These are phyloP conservation scores for Backusella morwellensis DNA, from an alignment of 192 early-diverging fungal genomes.

Conservation along the genomic window DNA sequence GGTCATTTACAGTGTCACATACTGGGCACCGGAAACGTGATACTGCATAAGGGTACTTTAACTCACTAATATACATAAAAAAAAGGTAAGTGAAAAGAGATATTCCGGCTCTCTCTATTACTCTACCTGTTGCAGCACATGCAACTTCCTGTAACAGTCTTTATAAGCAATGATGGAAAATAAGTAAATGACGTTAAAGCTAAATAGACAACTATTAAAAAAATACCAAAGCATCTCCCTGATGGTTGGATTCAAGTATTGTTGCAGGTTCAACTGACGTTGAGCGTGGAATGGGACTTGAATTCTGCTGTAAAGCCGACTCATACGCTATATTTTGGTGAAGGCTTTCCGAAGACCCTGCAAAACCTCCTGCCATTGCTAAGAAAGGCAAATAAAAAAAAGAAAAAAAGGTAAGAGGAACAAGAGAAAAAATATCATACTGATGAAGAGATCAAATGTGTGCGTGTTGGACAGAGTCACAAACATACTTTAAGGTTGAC, in stretches of 20 bases:
- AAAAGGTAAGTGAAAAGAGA: background rate
- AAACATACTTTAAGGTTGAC: background rate
- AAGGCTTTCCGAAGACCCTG: background rate
- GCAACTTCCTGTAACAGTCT: conserved; percentile 56
- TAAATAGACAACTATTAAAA: background rate
- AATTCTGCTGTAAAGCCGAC: background rate
- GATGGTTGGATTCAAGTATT: background rate
- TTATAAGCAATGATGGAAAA: conserved; percentile 5
- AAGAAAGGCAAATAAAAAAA: background rate
- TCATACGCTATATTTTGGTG: background rate
- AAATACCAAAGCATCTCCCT: background rate
- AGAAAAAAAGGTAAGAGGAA: background rate
- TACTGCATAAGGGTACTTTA: conserved; percentile 69
- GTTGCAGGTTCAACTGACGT: background rate
- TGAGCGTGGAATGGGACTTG: background rate
- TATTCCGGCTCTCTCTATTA: background rate
- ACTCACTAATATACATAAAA: conserved; percentile 43
- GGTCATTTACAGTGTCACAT: conserved; percentile 85
- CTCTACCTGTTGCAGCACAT: conserved; percentile 61
- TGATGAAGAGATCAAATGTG: background rate
- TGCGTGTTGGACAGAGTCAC: background rate
- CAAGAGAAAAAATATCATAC: background rate
- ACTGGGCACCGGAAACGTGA: conserved; percentile 88
- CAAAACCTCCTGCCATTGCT: background rate
- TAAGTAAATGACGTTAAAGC: background rate